Evolutionary conservation across 768 basidiomycete genomes (phyloP).

Genomic region (Agaricus subrufescens): DNA sequence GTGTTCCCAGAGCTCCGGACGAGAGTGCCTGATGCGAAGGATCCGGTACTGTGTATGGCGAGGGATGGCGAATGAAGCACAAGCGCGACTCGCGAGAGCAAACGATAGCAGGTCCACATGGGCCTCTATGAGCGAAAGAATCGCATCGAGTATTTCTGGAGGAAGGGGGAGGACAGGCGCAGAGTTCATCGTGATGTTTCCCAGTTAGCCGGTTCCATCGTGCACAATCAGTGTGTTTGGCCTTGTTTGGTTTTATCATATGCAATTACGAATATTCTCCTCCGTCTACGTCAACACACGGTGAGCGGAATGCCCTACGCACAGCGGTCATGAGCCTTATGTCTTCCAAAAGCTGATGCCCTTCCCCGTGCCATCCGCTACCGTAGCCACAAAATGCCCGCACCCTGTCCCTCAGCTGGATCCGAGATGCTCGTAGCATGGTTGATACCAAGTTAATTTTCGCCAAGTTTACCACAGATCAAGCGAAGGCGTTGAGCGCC

Average conservation of each 20-base stretch:
- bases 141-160: constrained; percentile 42
- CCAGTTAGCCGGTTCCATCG: background rate
- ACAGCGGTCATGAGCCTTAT: no score
- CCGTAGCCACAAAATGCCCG: no score
- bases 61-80: constrained; percentile 35
- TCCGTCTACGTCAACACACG: background rate
- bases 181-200: background rate
- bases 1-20: constrained; percentile 43
- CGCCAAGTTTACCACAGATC: background rate
- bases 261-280: no score
- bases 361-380: background rate
- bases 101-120: constrained; percentile 39
- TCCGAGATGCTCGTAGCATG: no score
- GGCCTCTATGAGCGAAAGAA: constrained; percentile 37
- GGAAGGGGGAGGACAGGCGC: constrained; percentile 33
- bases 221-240: background rate
- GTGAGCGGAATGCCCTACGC: background rate
- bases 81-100: constrained; percentile 36
- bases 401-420: no score
- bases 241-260: background rate
- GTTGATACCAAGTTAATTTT: no score
- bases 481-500: background rate
- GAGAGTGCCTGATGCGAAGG: constrained; percentile 36
- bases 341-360: no score
- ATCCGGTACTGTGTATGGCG: constrained; percentile 47